phyloP scores from a whole-genome alignment of 2,329 filamentous ascomycete species.

The Leptographium radiaticola region DNA sequence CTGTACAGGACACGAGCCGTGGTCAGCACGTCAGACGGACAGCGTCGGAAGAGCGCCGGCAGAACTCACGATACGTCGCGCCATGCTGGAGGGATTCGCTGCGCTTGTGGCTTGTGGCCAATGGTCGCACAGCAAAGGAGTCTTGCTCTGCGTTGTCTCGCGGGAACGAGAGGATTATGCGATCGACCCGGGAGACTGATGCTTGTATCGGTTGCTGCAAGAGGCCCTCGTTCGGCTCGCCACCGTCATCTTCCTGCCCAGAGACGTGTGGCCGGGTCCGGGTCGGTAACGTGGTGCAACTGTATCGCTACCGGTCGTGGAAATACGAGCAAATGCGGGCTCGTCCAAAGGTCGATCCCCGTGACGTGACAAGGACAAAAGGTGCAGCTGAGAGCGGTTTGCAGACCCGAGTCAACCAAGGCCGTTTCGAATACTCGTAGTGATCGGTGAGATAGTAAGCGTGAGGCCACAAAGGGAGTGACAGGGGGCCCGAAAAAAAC shows the following conservation, averaged over 20 bases:
- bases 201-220: neutral
- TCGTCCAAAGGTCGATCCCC: no score
- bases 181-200: neutral
- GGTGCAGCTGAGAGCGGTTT: no score
- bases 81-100: slow-evolving; percentile 11
- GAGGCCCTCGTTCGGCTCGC: neutral
- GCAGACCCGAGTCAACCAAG: no score
- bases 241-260: neutral
- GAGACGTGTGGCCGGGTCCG: neutral
- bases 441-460: neutral
- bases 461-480: neutral
- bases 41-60: neutral
- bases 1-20: slow-evolving; percentile 18
- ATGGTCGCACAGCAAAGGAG: neutral
- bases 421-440: no score
- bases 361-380: no score
- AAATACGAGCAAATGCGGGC: no score
- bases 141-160: neutral
- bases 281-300: neutral
- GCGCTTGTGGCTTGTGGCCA: neutral
- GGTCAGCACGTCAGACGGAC: neutral
- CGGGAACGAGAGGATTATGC: neutral
- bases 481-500: neutral
- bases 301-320: no score
- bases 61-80: slow-evolving; percentile 18